Evolutionary conservation across 352 stramenopile genomes (phyloP), one percentile per base, ranked within the genome.

Genomic region (Globisporangium camurandrum): DNA sequence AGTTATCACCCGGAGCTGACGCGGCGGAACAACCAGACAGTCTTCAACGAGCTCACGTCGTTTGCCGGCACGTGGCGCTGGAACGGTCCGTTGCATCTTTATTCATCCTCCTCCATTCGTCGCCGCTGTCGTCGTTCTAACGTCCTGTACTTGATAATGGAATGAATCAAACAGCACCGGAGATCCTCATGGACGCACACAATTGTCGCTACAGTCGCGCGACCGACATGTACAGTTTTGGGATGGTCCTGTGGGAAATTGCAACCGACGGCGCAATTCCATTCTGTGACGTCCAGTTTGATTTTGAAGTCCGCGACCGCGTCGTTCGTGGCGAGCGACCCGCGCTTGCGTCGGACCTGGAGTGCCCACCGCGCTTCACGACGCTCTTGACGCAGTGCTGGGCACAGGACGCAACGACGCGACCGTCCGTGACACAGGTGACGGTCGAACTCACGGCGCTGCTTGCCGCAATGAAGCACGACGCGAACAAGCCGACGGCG

Each of bases 221-320:
- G 46, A 86, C 76, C 24, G 76, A 88, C 54, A 73, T 88, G 52
- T 88, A 86, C 56, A 86, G 74, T 67, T 88, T 88, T 46, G 76
- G 76, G 3, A 65, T 88, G 59, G 62, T 70, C 46, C 56, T 86
- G n/a, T 86, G 76, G 76, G 73, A 88, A 43, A 77, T 88, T 12
- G 50, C 83, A 20, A 78, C 73, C 26, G 79, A 88, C 54, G 76
- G 76, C 24, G 63, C 69, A 1, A 64, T 82, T 10, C 73, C 76
- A 0, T 88, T 88, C 51, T 68, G 64, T 19, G 68, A 84, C 26
- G 61, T 84, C 1, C 57, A 72, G 17, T 88, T 86, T 27, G 76
- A 88, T 38, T 74, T 85, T 52, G 71, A 88, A 47, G 76, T 88
- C 40, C 71, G 74, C 7, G 52, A 71, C 22, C 61, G 82, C 10